These are phyloP conservation scores for Hansenula sp. DNA, from an alignment of 1,139 yeast genomes.

Conservation along the genomic window DNA sequence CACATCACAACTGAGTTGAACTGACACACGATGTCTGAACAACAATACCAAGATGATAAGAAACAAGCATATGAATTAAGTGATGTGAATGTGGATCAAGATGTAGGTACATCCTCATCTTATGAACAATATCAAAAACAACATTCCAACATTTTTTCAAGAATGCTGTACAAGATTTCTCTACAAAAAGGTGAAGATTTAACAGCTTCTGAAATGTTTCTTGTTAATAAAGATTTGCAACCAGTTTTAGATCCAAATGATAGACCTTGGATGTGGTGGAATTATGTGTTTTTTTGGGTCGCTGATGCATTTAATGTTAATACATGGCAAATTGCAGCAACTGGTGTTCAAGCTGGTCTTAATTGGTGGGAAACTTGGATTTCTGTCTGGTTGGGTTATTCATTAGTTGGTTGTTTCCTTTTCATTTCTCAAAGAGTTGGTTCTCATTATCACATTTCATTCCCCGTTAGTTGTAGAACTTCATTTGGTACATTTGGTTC, in stretches of 20 bases:
- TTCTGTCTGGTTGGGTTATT: slow-evolving; percentile 74
- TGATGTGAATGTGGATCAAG: slow-evolving; percentile 5
- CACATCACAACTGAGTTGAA: too few species aligned
- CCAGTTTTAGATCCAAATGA: slow-evolving; percentile 66
- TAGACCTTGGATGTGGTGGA: slow-evolving; percentile 80
- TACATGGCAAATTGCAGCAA: slow-evolving; percentile 89
- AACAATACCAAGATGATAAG: neutral
- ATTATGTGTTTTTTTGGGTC: slow-evolving; percentile 76
- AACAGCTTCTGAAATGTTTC: slow-evolving; percentile 49
- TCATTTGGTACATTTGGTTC: slow-evolving; percentile 78
- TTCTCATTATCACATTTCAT: slow-evolving; percentile 68
- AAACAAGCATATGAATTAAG: neutral
- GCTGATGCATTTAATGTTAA: slow-evolving; percentile 86
- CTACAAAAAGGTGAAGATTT: slow-evolving; percentile 24
- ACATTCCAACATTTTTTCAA: neutral
- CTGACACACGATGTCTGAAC: neutral
- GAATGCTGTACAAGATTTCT: slow-evolving; percentile 10
- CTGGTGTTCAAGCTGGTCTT: slow-evolving; percentile 70
- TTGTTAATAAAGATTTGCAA: slow-evolving; percentile 68
- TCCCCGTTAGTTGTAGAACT: slow-evolving; percentile 72
- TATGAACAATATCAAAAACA: neutral
- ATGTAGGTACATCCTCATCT: slow-evolving; percentile 10
- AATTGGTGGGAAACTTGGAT: slow-evolving; percentile 92
- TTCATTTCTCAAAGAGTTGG: slow-evolving; percentile 68
- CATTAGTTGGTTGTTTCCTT: slow-evolving; percentile 58